These are phyloP conservation scores for Ambrosia artemisiifolia DNA, from an alignment of 129 eudicot species.

Conservation along the genomic window DNA sequence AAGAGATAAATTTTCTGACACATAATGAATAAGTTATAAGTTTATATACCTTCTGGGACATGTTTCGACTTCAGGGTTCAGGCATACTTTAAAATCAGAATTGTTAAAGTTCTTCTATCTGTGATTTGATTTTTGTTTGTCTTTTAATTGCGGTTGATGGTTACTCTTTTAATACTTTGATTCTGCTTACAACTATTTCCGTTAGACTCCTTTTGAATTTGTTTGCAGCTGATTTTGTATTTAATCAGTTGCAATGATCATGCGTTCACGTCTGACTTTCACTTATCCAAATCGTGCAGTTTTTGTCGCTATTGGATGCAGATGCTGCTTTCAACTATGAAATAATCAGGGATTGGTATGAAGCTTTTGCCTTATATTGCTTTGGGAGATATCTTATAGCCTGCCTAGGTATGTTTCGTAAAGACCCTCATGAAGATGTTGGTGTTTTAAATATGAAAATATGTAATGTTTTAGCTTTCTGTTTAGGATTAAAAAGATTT, in stretches of 20 bases:
- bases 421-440: slow-evolving; percentile 5
- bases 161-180: too few relatives aligned
- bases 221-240: neutral
- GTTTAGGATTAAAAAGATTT: neutral
- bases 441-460: neutral
- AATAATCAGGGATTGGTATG: slow-evolving; percentile 88
- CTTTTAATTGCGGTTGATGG: too few relatives aligned
- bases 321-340: slow-evolving; percentile 86
- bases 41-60: too few relatives aligned
- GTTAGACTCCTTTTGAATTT: too few relatives aligned
- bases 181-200: too few relatives aligned
- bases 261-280: slow-evolving; percentile 5
- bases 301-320: slow-evolving; percentile 69
- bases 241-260: neutral
- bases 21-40: too few relatives aligned
- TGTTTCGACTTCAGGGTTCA: too few relatives aligned
- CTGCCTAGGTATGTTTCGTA: slow-evolving; percentile 73
- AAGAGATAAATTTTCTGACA: too few relatives aligned
- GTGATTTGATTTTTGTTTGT: too few relatives aligned
- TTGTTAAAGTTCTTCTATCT: too few relatives aligned
- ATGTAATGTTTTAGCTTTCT: neutral
- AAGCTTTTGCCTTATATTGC: slow-evolving; percentile 97
- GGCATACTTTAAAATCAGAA: too few relatives aligned
- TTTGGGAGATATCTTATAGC: slow-evolving; percentile 97
- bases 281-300: slow-evolving; percentile 36